These are phyloP conservation scores for Henckelia pumila DNA, from an alignment of 257 asterid genomes.

Conservation along the genomic window DNA sequence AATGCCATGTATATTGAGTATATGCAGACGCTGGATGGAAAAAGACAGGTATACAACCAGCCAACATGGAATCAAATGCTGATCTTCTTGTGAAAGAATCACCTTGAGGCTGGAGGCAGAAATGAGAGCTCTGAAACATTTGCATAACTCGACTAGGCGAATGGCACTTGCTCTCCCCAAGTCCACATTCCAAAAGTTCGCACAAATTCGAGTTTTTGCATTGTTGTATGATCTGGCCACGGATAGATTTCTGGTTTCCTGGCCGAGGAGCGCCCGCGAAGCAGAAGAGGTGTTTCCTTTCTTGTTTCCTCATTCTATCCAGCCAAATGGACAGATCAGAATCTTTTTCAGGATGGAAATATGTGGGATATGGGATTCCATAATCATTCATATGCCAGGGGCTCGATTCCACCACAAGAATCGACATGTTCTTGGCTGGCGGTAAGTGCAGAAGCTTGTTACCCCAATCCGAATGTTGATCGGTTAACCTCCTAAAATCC, in stretches of 20 bases:
- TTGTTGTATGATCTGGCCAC: conserved; percentile 69
- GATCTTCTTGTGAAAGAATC: conserved; percentile 91
- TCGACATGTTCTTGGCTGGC: conserved; percentile 73
- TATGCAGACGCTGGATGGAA: conserved; percentile 91
- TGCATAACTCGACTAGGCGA: conserved; percentile 83
- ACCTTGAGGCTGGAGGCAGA: conserved; percentile 89
- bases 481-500: conserved; percentile 75
- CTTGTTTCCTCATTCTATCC: conserved; percentile 62
- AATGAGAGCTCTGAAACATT: conserved; percentile 76
- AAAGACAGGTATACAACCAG: conserved; percentile 91
- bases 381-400: conserved; percentile 81
- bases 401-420: conserved; percentile 87
- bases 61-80: conserved; percentile 79
- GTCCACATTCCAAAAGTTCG: conserved; percentile 62
- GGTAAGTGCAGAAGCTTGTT: conserved; percentile 77
- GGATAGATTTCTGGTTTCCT: conserved; percentile 54
- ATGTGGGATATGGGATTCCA: conserved; percentile 86
- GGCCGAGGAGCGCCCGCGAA: conserved; percentile 95
- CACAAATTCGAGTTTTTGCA: conserved; percentile 61
- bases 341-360: conserved; percentile 77
- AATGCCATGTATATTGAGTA: conserved; percentile 85
- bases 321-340: conserved; percentile 68
- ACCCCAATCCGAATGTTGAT: conserved; percentile 71
- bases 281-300: conserved; percentile 68
- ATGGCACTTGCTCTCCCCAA: conserved; percentile 77